A percentile compares a stretch with the other conserved stretches of the same genome.
phyloP scores from a whole-genome alignment of 1,139 yeast species.

The Hemisphaericaspora xylofermentans region DNA sequence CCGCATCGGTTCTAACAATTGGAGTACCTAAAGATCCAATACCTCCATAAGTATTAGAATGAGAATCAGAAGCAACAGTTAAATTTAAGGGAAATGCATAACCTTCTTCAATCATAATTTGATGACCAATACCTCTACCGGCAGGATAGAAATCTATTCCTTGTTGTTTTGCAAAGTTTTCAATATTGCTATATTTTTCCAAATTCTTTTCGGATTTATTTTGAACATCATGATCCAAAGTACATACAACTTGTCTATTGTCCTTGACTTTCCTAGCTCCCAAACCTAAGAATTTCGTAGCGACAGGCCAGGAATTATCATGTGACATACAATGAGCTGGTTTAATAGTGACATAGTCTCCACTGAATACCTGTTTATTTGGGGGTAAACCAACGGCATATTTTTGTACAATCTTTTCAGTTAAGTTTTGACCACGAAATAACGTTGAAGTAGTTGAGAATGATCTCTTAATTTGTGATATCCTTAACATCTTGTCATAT shows the following conservation, averaged over 20 bases:
- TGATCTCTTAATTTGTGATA: conserved; percentile 6
- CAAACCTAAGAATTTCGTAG: conserved; percentile 89
- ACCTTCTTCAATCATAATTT: conserved; percentile 98
- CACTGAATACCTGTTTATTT: conserved; percentile 74
- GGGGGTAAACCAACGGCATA: conserved; percentile 74
- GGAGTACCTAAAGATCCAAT: conserved; percentile 96
- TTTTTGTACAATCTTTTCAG: conserved; percentile 92
- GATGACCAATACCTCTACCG: conserved; percentile 98
- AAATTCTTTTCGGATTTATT: conserved; percentile 85
- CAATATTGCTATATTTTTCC: conserved; percentile 83
- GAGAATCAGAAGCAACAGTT: conserved; percentile 97
- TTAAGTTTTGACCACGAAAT: conserved; percentile 69
- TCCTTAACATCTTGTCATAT: conserved; percentile 7
- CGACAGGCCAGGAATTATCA: conserved; percentile 99
- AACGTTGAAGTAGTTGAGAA: conserved; percentile 13
- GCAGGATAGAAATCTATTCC: conserved; percentile 99
- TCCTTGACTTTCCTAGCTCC: conserved; percentile 85
- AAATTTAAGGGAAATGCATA: conserved; percentile 93
- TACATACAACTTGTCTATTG: conserved; percentile 88
- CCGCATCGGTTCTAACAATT: conserved; percentile 97
- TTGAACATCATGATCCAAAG: conserved; percentile 97
- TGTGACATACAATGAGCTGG: conserved; percentile 99
- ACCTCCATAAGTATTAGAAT: conserved; percentile 97
- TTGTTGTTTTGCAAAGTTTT: conserved; percentile 81
- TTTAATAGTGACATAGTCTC: conserved; percentile 91